Evolutionary conservation across 768 basidiomycete genomes (phyloP), one percentile per base, ranked within the genome.

Genomic region (Galerina marginata): DNA sequence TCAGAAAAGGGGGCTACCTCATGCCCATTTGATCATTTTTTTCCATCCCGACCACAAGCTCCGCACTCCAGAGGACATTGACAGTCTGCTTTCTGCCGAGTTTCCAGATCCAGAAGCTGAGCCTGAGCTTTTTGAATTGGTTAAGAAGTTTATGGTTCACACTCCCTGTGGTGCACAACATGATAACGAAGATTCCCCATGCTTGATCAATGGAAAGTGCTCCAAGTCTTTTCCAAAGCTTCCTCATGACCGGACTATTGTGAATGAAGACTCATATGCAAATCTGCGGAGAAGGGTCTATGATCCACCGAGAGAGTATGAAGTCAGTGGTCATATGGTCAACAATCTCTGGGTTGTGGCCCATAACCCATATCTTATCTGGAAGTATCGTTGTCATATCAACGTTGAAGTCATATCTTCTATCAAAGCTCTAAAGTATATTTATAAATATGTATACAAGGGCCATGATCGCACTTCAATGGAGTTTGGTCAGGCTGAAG

Each of bases 371-470:
- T 75, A 70, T 39, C 70, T 84, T 0, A 56, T 69, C 33, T 69
- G 67, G 0, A 66, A 72, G 23, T 82, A 75, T 61, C 26, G 73
- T 47, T 82, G 81, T 59, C 82, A 86, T 56, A 82, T 83, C 64
- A 86, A 86, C 68, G 44, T 83, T 0, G 83, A 86, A 61, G 74
- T 75, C 52, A 72, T 67, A 45, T 69, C 67, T 0, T 76, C 74
- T 7, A 62, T 84, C 39, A 69, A 68, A 9, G 64, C 80, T 3
- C 49, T 81, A 65, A 82, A 83, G 55, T 86, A 86, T 47, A 56
- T 61, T 45, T 64, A 75, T 68, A 84, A 84, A 66, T 84, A 85
- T 64, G 69, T 83, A n/a, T 74, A 82, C 69, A 86, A 85, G 62
- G 82, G 85, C 9, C 62, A 62, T 58, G 82, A 86, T 64, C 65